Base-by-base conservation (phyloP, 1,284 basidiomycete species). In the Ceratobasidium sp. region DNA sequence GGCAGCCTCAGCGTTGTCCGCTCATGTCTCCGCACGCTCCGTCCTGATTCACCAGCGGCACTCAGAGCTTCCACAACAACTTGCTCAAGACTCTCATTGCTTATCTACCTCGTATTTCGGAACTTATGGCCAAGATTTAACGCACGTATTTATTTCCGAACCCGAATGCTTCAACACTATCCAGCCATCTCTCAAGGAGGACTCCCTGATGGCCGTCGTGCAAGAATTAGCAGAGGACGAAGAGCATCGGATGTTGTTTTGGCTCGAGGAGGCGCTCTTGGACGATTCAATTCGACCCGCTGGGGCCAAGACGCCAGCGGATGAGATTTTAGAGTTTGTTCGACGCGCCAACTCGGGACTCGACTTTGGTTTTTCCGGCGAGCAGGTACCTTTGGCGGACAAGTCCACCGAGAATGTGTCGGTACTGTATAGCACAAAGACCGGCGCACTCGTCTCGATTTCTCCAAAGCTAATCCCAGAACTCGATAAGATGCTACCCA, bases 391-490 rank as follows among this genome's bases (percentile, higher is more conserved):
- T 27, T 12, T 53, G 47, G 50, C 17, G 13, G 32, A 27, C 20
- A 40, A 8, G 38, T 17, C 38, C 10, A 5, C 34, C 12, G 32
- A 54, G 17, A 31, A 15, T 38, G 62, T 27, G 15, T 43, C 62
- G 43, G 64, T 69, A n/a, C 43, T 68, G 22, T 71, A 65, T 35
- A 68, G 65, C 58, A 65, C 38, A 40, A 54, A 47, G 8, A 68
- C 55, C 15, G 43, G 25, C 58, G 70, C 74, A 7, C 69, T 75
- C 50, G 56, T 75, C 47, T 65, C 74, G 12, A 29, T 74, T 22
- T 72, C 68, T 15, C 38, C 53, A 0, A 42, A 25, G 53, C 43
- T 70, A 34, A 35, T 71, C 27, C 31, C 52, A 15, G 22, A 34
- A 40, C 54, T 70, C 34, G 69, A 71, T 42, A 54, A 54, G 64